Conservation (phyloP, 2,329 filamentous ascomycete genomes). For the Dothistroma septosporum region DNA sequence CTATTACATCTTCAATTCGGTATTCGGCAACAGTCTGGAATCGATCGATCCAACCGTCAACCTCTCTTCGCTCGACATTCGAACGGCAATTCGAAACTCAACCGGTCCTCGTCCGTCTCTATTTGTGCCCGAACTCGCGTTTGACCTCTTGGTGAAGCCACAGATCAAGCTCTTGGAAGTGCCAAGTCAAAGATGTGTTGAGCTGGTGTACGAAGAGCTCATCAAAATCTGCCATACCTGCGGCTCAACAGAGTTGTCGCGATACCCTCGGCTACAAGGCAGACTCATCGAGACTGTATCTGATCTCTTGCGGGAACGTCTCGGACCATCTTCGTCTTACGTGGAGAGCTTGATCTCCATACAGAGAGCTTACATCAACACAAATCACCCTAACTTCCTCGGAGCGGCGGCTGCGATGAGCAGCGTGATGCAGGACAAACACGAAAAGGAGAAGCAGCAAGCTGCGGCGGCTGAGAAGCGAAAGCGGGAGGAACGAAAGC, state of each 20-base stretch:
- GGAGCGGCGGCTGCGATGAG: conserved; percentile 97
- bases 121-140: conserved; percentile 95
- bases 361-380: conserved; percentile 98
- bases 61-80: conserved; percentile 87
- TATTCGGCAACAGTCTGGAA: conserved; percentile 94
- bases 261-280: conserved; percentile 87
- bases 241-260: conserved; percentile 85
- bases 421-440: conserved; percentile 88
- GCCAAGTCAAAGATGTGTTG: conserved; percentile 92
- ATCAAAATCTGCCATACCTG: conserved; percentile 99
- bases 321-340: conserved; percentile 84
- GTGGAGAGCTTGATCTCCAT: conserved; percentile 97
- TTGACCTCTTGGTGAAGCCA: conserved; percentile 94
- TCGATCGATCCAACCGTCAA: conserved; percentile 95
- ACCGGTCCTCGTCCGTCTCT: conserved; percentile 92
- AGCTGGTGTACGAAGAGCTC: conserved; percentile 95
- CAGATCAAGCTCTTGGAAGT: conserved; percentile 96
- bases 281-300: conserved; percentile 98
- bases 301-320: conserved; percentile 83
- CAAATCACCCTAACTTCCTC: conserved; percentile 97
- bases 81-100: conserved; percentile 96
- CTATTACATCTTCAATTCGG: conserved; percentile 99
- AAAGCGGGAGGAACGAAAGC: conserved; percentile 73
- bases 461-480: conserved; percentile 78
- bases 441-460: conserved; percentile 84